Evolutionary conservation across 495 filamentous ascomycete genomes (phyloP).

Genomic region (Poronia punctata): DNA sequence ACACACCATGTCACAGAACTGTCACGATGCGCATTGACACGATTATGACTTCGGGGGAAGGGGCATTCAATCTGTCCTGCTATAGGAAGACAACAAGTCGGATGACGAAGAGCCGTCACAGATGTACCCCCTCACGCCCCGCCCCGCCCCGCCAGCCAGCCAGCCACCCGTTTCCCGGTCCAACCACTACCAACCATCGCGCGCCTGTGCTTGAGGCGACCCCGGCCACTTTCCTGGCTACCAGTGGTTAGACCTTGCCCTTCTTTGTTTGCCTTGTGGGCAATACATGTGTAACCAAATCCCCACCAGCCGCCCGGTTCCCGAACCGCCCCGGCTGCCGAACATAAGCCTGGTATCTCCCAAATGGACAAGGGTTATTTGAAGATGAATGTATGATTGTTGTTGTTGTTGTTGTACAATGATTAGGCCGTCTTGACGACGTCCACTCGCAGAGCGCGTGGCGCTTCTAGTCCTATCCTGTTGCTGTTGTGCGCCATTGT

Average conservation of each 20-base stretch:
- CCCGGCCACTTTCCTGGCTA: slow-evolving; percentile 10
- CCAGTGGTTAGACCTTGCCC: slow-evolving; percentile 6
- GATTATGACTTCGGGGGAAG: neutral
- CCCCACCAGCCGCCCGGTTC: slow-evolving; percentile 7
- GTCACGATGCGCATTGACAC: too few relatives aligned
- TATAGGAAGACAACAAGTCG: slow-evolving; percentile 3
- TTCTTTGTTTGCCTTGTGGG: too few relatives aligned
- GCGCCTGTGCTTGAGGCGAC: slow-evolving; percentile 1
- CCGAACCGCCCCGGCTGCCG: slow-evolving; percentile 9
- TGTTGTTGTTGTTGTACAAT: slow-evolving; percentile 20
- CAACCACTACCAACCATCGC: neutral
- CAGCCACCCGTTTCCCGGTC: too few relatives aligned
- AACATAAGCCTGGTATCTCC: neutral
- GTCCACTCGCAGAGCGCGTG: slow-evolving; percentile 23
- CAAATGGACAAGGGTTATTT: slow-evolving; percentile 1
- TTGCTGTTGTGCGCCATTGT: slow-evolving; percentile 26
- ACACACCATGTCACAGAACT: too few relatives aligned
- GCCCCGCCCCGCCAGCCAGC: neutral
- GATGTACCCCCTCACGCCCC: neutral
- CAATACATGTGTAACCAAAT: neutral
- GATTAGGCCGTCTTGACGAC: slow-evolving; percentile 14
- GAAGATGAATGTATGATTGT: slow-evolving; percentile 21
- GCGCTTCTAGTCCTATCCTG: slow-evolving; percentile 24
- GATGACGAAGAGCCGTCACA: neutral
- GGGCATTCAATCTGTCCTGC: slow-evolving; percentile 2